Conservation (phyloP, 1,139 yeast genomes). For the Yamadazyma sp. region DNA sequence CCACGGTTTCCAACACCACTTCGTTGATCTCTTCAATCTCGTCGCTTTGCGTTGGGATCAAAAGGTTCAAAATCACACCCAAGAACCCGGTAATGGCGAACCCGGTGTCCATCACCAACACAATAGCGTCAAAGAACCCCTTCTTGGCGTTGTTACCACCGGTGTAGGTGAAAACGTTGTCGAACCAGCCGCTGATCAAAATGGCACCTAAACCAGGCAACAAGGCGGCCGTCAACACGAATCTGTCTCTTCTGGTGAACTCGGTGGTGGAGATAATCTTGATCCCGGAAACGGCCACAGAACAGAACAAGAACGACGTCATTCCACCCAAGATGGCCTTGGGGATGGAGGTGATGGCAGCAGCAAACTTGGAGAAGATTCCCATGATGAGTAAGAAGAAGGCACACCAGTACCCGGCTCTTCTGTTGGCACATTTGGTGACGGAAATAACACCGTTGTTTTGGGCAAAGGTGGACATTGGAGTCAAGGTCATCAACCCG, state of each 20-base stretch:
- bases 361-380: constrained; percentile 83
- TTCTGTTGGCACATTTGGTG: constrained; percentile 85
- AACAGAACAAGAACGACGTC: constrained; percentile 85
- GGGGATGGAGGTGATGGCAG: constrained; percentile 84
- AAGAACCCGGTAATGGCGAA: constrained; percentile 81
- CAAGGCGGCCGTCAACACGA: constrained; percentile 73
- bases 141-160: constrained; percentile 63
- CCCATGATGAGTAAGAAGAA: constrained; percentile 84
- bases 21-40: constrained; percentile 56
- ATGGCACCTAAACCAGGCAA: constrained; percentile 80
- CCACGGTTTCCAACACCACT: constrained; percentile 46
- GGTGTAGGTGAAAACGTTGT: constrained; percentile 67
- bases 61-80: constrained; percentile 68
- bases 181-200: constrained; percentile 76
- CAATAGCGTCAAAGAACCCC: constrained; percentile 80
- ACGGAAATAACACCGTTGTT: constrained; percentile 91
- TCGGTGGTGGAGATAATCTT: constrained; percentile 73
- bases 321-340: constrained; percentile 85
- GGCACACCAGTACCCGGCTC: constrained; percentile 88
- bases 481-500: constrained; percentile 74
- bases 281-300: constrained; percentile 88
- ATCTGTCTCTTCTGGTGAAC: constrained; percentile 85
- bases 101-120: constrained; percentile 83
- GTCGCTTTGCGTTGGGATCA: constrained; percentile 71
- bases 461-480: constrained; percentile 88